These are phyloP conservation scores for Cicer pinnatifidum DNA, from an alignment of 306 rosid species.

Conservation along the genomic window DNA sequence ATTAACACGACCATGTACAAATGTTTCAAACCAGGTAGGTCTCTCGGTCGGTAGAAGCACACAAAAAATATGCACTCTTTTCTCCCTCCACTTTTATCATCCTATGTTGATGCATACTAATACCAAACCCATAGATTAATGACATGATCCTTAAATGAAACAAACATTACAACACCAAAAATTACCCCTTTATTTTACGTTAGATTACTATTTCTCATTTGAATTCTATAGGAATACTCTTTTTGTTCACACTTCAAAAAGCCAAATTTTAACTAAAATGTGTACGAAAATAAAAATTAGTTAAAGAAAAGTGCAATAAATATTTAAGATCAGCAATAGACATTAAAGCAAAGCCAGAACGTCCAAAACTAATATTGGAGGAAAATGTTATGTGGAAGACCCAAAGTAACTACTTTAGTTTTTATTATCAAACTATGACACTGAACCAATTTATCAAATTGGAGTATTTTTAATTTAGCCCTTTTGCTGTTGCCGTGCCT, in stretches of 20 bases:
- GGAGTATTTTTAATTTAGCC: background rate
- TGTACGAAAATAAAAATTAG: background rate
- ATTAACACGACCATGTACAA: slow-evolving; percentile 28
- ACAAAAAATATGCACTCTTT: slow-evolving; percentile 50
- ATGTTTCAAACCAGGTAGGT: slow-evolving; percentile 57
- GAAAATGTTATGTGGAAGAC: background rate
- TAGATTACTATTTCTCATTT: background rate
- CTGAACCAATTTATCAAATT: background rate
- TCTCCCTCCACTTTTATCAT: slow-evolving; percentile 50
- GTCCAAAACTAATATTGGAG: background rate
- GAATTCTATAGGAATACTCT: background rate
- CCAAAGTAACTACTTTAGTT: background rate
- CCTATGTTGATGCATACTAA: slow-evolving; percentile 52
- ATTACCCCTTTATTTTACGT: background rate
- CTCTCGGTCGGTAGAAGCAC: slow-evolving; percentile 54
- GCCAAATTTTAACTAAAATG: background rate
- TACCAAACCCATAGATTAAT: slow-evolving; percentile 52
- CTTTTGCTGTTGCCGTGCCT: background rate
- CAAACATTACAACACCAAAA: slow-evolving; percentile 10
- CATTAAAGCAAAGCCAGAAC: background rate
- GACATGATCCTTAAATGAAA: background rate
- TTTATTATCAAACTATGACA: background rate
- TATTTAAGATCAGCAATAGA: background rate
- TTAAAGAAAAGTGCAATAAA: background rate
- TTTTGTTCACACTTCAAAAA: background rate